These are phyloP conservation scores for Gaertneriomyces sp. DNA, from an alignment of 192 early-diverging fungal species.

Conservation along the genomic window DNA sequence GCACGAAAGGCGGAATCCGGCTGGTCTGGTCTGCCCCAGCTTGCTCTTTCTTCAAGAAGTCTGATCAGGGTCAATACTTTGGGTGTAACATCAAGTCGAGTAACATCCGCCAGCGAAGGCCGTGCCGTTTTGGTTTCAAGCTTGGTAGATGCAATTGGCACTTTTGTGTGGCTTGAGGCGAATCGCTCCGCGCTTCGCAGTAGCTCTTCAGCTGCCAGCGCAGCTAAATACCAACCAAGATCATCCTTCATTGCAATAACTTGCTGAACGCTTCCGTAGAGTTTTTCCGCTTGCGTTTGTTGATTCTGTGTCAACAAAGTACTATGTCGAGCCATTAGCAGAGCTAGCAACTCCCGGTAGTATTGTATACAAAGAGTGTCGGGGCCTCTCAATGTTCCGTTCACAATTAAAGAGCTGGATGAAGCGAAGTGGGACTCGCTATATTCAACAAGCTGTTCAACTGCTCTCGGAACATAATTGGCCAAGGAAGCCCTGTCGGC, in stretches of 20 bases:
- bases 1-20: conserved; percentile 57
- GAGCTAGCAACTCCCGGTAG: conserved; percentile 10
- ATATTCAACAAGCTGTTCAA: conserved; percentile 40
- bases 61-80: conserved; percentile 36
- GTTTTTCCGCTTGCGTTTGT: conserved; percentile 9
- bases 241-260: conserved; percentile 16
- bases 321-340: neutral
- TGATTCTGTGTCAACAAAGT: neutral
- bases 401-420: neutral
- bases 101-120: conserved; percentile 16
- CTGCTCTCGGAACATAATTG: conserved; percentile 25
- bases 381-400: neutral
- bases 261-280: conserved; percentile 7
- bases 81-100: conserved; percentile 26
- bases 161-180: too few relatives aligned
- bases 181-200: neutral
- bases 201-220: conserved; percentile 18
- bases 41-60: conserved; percentile 24
- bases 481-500: conserved; percentile 23
- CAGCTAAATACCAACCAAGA: conserved; percentile 30
- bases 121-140: too few relatives aligned
- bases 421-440: neutral
- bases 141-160: too few relatives aligned
- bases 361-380: conserved; percentile 1
- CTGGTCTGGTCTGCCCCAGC: neutral